These are phyloP conservation scores for Neckera pumila DNA, from an alignment of 225 moss, liverwort and hornwort genomes.

Conservation along the genomic window DNA sequence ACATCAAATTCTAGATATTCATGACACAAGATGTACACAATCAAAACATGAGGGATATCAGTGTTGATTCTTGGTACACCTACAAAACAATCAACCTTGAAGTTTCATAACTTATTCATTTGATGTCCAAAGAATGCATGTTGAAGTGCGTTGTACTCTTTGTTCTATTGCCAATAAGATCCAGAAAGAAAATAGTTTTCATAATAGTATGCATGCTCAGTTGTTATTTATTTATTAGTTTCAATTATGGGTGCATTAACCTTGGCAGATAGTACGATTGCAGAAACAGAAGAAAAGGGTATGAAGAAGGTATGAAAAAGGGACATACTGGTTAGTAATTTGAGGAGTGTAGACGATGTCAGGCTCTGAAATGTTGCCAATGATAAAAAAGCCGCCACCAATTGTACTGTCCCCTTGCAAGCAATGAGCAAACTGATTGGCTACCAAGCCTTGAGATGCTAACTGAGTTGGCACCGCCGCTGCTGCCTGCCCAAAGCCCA, in stretches of 20 bases:
- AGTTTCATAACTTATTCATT: neutral
- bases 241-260: neutral
- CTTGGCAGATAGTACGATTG: neutral
- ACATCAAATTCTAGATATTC: neutral
- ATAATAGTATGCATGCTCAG: neutral
- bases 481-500: constrained; percentile 12
- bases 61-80: neutral
- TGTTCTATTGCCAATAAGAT: neutral
- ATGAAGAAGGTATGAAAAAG: neutral
- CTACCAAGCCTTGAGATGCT: neutral
- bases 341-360: constrained; percentile 16
- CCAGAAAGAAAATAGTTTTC: neutral
- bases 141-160: neutral
- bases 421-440: constrained; percentile 33
- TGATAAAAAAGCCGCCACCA: constrained; percentile 20
- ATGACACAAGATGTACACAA: neutral
- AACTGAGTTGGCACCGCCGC: constrained; percentile 19
- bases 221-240: neutral
- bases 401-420: constrained; percentile 1
- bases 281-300: neutral
- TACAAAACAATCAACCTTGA: neutral
- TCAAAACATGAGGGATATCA: neutral
- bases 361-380: constrained; percentile 17
- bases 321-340: neutral
- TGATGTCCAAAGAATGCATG: neutral